phyloP scores from a whole-genome alignment of 352 stramenopile genomes.

The Pythium dissimile region DNA sequence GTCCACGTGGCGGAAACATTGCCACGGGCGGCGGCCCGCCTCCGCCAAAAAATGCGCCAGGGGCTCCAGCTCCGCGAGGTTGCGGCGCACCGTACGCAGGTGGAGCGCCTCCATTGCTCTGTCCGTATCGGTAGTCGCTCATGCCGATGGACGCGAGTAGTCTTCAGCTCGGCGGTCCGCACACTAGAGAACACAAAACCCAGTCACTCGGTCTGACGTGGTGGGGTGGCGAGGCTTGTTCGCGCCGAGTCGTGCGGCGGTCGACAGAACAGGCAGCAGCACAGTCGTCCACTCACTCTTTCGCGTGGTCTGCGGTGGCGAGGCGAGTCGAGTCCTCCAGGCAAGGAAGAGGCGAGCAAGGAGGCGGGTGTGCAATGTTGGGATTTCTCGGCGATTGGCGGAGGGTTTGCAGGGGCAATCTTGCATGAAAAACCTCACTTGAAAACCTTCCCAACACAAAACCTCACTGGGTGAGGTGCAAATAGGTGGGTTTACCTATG shows the following conservation, averaged over 20 bases:
- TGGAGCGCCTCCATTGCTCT: conserved; percentile 2
- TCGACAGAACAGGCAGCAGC: conserved; percentile 15
- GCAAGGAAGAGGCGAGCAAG: too few relatives aligned
- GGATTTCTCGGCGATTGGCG: conserved; percentile 15
- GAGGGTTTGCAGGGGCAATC: conserved; percentile 16
- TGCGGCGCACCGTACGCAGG: too few relatives aligned
- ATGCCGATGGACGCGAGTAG: too few relatives aligned
- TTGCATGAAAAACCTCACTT: conserved; percentile 10
- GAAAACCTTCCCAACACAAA: background rate
- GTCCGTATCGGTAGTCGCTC: conserved; percentile 10
- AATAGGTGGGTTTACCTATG: conserved; percentile 4
- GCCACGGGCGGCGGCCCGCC: background rate
- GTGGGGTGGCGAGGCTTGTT: background rate
- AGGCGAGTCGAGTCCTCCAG: too few relatives aligned
- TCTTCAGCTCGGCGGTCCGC: too few relatives aligned
- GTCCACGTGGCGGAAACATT: conserved; percentile 12
- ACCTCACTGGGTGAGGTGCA: conserved; percentile 6
- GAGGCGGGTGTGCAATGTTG: too few relatives aligned
- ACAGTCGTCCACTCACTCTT: conserved; percentile 23
- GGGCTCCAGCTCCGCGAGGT: too few relatives aligned
- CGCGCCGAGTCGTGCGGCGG: too few relatives aligned
- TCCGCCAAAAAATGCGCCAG: conserved; percentile 1
- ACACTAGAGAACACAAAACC: conserved; percentile 22
- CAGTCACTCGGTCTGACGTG: conserved; percentile 19
- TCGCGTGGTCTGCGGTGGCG: background rate